phyloP scores from a whole-genome alignment of 2,329 filamentous ascomycete species.

The Alternaria metachromatica region DNA sequence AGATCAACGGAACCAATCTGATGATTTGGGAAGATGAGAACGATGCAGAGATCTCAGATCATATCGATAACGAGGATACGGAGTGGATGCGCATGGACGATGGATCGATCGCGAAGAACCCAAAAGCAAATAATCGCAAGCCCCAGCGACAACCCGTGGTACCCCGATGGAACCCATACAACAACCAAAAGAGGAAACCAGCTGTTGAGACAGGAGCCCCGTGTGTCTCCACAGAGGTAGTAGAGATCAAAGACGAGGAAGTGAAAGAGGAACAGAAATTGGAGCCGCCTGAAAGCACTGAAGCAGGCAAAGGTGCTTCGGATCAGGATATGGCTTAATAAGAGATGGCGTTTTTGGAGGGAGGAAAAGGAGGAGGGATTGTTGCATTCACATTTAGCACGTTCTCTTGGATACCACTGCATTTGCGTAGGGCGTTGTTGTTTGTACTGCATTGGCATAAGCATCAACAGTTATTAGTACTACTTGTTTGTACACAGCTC shows the following conservation, averaged over 20 bases:
- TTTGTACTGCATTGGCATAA: constrained; percentile 3
- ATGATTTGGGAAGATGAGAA: constrained; percentile 52
- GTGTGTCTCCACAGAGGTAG: constrained; percentile 32
- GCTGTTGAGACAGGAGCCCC: constrained; percentile 22
- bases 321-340: constrained; percentile 28
- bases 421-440: constrained; percentile 11
- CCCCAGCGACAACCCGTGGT: constrained; percentile 31
- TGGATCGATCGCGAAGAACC: constrained; percentile 47
- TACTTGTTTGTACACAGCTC: constrained; percentile 21
- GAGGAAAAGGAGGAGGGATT: neutral
- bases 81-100: constrained; percentile 48
- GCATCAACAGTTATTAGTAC: neutral
- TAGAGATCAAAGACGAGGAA: constrained; percentile 18
- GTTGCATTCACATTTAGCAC: constrained; percentile 22
- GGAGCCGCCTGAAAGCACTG: constrained; percentile 10
- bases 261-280: constrained; percentile 20
- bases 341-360: neutral
- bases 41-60: constrained; percentile 47
- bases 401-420: constrained; percentile 25
- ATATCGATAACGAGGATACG: constrained; percentile 45
- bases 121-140: constrained; percentile 42
- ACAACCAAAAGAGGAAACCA: constrained; percentile 36
- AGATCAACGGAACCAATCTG: constrained; percentile 48
- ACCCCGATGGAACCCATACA: constrained; percentile 46
- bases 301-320: constrained; percentile 10